Evolutionary conservation across 164 flowering plant genomes (phyloP), one percentile per base, ranked within the genome.

Genomic region (Sedum album): DNA sequence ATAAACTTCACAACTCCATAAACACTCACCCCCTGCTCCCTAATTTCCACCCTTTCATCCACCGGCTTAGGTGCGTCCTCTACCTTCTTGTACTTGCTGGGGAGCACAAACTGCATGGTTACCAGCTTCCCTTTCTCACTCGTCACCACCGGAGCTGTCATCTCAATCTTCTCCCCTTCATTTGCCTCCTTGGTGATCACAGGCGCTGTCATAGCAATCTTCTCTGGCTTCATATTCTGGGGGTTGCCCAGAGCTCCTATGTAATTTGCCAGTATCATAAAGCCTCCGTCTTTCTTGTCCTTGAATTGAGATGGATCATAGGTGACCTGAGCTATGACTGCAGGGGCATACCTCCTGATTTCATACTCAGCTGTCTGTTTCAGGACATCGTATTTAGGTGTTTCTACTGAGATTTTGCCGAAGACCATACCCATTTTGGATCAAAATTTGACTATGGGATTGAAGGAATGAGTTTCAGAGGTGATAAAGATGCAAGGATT

Each of bases 121-220:
- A 90, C 82, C 86, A 61, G 36, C 76, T 72, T 72, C 68, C 68
- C 80, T 9, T 39, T 76, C 11, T 39, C 80, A 49, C 68, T 80
- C 18, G 94, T 88, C 13, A 90, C 81, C 44, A 92, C 98, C 0
- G 96, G 98, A 0, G 95, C 88, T 0, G 98, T 92, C 96, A 90
- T 92, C 8, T 88, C 91, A 25, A 90, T 87, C 74, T 69, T 66
- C 38, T 60, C 71, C 2, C 78, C 28, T 15, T 72, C 41, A 31
- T 90, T 25, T 68, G 67, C 80, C 20, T 38, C 28, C 57, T 72
- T 80, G 33, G 93, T 88, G 13, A 89, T 81, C 42, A 91, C 97
- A 0, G 96, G 97, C 0, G 93, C 89, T 0, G 97, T 91, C 96
- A 91, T 91, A 13, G 88, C 90, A 17, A 91, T 86, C 73, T 83